Base-by-base conservation (phyloP, 768 basidiomycete species). In the Pholiota molesta region DNA sequence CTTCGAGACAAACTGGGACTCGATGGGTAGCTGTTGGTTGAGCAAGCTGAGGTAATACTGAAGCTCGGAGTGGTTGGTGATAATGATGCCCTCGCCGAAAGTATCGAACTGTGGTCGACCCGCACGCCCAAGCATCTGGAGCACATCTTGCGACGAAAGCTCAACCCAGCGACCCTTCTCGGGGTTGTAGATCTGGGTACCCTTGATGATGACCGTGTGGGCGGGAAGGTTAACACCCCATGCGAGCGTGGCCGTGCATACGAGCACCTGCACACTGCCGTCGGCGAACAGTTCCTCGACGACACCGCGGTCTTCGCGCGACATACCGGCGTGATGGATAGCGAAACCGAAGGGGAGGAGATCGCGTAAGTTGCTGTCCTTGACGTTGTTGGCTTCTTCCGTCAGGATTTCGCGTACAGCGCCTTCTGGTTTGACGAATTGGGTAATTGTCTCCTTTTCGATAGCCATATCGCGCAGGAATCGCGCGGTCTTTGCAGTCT, bases 161-260 rank as follows among this genome's bases (percentile, higher is more conserved):
- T 99, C 97, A 4, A 92, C 91, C 97, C 97, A 99, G 4, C 92
- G 88, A 19, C 97, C 97, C 77, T 99, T 97, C 76, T 97, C 96
- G 0, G 97, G 97, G 74, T 97, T 98, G 77, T 99, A 99, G 63
- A 99, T 96, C 77, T 99, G 96, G 0, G 97, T 99, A n/a, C 97
- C 97, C 74, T 99, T 99, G 82, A 99, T 98, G 78, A 99, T 95
- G 76, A 98, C 97, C 8, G 94, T 91, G 66, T 99, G 97, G 1
- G 96, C 97, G 3, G 97, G 97, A 0, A 99, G 79, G 72, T 99
- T 99, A 76, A 99, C 97, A 79, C 97, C 97, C 97, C 97, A 99
- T 0, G 97, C 97, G 39, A 99, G 88, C 2, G 97, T 99, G 5
- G 97, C 97, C 0, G 97, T 99, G 73, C 94, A 97, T 47, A 97